Conservation (phyloP, 2,329 filamentous ascomycete genomes). For the Thelonectria blattea region DNA sequence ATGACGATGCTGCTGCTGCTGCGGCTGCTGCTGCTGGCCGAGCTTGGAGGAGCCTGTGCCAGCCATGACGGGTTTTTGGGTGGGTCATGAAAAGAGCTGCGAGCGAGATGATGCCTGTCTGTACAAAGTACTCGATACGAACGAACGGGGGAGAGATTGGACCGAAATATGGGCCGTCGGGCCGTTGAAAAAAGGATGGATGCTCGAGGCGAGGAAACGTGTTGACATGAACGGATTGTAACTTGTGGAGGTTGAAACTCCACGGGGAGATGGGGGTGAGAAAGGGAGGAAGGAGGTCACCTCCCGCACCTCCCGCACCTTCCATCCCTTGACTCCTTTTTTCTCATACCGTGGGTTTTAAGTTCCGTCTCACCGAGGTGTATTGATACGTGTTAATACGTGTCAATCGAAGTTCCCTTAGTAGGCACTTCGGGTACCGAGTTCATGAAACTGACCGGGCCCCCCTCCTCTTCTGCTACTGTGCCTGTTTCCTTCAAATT, state of each 20-base stretch:
- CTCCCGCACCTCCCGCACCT: not conserved
- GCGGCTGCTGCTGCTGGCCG: no score
- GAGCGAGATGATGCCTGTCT: not conserved
- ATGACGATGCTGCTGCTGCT: constrained; percentile 28
- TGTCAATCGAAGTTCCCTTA: not conserved
- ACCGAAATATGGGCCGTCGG: not conserved
- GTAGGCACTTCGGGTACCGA: not conserved
- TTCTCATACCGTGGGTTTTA: no score
- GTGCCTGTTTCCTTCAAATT: not conserved
- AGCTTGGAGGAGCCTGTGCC: constrained; percentile 29
- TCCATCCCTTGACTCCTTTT: not conserved
- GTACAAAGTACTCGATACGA: no score
- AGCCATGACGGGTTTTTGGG: constrained; percentile 33
- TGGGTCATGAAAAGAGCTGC: constrained; percentile 35
- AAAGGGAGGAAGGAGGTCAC: not conserved
- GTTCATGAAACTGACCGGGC: not conserved
- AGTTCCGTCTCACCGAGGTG: not conserved
- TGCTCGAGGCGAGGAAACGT: not conserved
- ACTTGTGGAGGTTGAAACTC: not conserved
- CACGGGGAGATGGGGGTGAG: not conserved
- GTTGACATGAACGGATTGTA: not conserved
- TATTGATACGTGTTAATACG: no score
- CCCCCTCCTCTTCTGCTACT: constrained; percentile 1
- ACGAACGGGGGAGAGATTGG: not conserved
- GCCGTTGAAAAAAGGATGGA: not conserved